Evolutionary conservation across 345 rosid species (phyloP).

Genomic region (Syzygium grande): DNA sequence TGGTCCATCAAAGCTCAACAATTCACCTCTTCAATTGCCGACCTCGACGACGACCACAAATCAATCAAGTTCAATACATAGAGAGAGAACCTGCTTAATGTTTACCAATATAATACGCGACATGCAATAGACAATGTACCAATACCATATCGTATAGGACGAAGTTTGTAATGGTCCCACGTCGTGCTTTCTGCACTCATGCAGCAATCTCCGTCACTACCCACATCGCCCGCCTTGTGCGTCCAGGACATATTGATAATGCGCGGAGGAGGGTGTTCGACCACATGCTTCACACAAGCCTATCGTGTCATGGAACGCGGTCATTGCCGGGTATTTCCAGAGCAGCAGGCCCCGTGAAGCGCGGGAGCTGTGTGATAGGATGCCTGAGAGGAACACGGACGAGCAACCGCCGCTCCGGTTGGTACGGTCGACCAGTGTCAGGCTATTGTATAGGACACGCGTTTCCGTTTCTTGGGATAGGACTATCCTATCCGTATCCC

Average conservation of each 20-base stretch:
- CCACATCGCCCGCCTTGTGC: slow-evolving; percentile 41
- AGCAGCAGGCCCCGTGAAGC: slow-evolving; percentile 49
- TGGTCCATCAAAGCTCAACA: too few relatives aligned
- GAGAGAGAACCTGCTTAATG: too few relatives aligned
- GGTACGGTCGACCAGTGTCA: too few relatives aligned
- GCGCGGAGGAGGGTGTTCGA: slow-evolving; percentile 48
- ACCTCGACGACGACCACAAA: too few relatives aligned
- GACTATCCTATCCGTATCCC: background rate
- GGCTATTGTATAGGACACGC: accelerated
- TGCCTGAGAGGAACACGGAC: slow-evolving; percentile 38
- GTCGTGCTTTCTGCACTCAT: slow-evolving; percentile 20
- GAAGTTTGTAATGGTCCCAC: slow-evolving; percentile 18
- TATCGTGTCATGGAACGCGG: slow-evolving; percentile 56
- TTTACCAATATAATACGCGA: too few relatives aligned
- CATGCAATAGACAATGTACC: too few relatives aligned
- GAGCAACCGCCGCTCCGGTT: too few relatives aligned
- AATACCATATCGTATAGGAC: slow-evolving; percentile 1
- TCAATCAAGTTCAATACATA: too few relatives aligned
- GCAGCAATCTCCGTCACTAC: slow-evolving; percentile 11
- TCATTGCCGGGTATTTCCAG: slow-evolving; percentile 41
- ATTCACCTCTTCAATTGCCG: too few relatives aligned
- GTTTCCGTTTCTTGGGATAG: background rate
- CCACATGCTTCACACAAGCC: slow-evolving; percentile 28
- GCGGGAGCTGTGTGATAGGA: slow-evolving; percentile 38
- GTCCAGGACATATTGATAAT: slow-evolving; percentile 38